Percentiles rank a stretch among this genome's conserved stretches.
Evolutionary conservation across 2,329 filamentous ascomycete species (phyloP).

Genomic region (Aschersonia sp.): DNA sequence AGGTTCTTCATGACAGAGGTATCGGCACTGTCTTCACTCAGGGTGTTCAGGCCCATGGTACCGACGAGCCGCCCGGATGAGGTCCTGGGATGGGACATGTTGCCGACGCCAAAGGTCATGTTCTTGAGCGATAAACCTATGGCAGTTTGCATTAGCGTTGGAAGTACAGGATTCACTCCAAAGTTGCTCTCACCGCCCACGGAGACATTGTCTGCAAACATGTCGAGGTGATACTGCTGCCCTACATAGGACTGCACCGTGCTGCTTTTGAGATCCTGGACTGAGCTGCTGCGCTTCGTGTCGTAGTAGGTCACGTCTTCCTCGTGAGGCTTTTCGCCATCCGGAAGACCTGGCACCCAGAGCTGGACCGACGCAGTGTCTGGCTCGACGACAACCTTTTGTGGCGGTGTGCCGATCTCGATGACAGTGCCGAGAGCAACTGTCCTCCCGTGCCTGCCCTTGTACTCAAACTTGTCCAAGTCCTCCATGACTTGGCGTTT

Average conservation of each 20-base stretch:
- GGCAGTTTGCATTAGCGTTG: background rate
- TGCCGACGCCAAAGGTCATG: background rate
- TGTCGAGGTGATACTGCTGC: too few relatives aligned
- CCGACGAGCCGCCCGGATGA: background rate
- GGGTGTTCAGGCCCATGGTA: background rate
- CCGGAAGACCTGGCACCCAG: background rate
- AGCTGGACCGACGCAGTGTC: conserved; percentile 2
- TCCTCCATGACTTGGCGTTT: too few relatives aligned
- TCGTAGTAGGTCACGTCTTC: background rate
- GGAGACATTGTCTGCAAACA: too few relatives aligned
- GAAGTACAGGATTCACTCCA: too few relatives aligned
- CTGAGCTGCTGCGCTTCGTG: background rate
- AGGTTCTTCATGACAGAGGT: background rate
- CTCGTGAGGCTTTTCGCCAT: background rate
- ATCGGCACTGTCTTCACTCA: background rate
- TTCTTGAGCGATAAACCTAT: background rate
- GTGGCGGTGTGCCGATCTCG: background rate
- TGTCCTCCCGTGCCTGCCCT: too few relatives aligned
- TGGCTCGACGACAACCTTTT: background rate
- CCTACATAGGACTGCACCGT: too few relatives aligned
- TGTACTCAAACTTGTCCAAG: too few relatives aligned
- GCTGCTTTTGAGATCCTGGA: too few relatives aligned
- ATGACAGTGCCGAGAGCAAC: conserved; percentile 2
- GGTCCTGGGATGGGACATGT: background rate
- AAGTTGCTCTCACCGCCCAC: too few relatives aligned